Conservation (phyloP, 768 basidiomycete genomes). For the Butyriboletus loyo region DNA sequence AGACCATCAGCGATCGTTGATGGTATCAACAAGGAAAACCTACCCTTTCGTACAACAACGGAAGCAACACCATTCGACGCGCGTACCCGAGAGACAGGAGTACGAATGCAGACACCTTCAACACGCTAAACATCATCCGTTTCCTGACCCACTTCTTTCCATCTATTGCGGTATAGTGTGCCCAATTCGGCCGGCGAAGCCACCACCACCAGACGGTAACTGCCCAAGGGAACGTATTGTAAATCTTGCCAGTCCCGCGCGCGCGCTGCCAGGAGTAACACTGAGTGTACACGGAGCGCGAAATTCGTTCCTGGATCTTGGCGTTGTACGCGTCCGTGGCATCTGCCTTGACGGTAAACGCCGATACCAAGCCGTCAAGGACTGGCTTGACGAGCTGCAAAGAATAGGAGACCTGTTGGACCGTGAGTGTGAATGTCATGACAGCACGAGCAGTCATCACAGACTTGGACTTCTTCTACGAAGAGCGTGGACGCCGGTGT, state of each 20-base stretch:
- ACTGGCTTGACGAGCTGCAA: constrained; percentile 31
- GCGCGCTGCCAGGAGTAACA: constrained; percentile 43
- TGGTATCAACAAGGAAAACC: neutral
- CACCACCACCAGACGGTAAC: constrained; percentile 33
- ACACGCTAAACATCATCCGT: neutral
- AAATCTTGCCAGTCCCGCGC: constrained; percentile 36
- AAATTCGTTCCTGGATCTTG: constrained; percentile 16
- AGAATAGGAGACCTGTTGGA: constrained; percentile 25
- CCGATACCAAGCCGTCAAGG: constrained; percentile 19
- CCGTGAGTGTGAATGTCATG: neutral
- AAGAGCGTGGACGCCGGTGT: constrained; percentile 26
- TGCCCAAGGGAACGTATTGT: constrained; percentile 40
- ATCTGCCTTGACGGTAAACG: constrained; percentile 22
- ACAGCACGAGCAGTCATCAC: neutral
- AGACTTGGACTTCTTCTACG: constrained; percentile 29
- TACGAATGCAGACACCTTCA: constrained; percentile 2
- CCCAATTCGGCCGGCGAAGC: constrained; percentile 35
- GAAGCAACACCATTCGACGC: constrained; percentile 3
- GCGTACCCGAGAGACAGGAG: constrained; percentile 7
- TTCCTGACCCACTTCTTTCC: constrained; percentile 36
- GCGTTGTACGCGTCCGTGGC: constrained; percentile 29
- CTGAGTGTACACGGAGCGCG: constrained; percentile 21
- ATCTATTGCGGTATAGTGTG: constrained; percentile 34
- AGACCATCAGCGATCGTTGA: neutral
- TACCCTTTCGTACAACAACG: constrained; percentile 3